Conservation (phyloP, 352 stramenopile genomes). For the Phytopythium montanum region DNA sequence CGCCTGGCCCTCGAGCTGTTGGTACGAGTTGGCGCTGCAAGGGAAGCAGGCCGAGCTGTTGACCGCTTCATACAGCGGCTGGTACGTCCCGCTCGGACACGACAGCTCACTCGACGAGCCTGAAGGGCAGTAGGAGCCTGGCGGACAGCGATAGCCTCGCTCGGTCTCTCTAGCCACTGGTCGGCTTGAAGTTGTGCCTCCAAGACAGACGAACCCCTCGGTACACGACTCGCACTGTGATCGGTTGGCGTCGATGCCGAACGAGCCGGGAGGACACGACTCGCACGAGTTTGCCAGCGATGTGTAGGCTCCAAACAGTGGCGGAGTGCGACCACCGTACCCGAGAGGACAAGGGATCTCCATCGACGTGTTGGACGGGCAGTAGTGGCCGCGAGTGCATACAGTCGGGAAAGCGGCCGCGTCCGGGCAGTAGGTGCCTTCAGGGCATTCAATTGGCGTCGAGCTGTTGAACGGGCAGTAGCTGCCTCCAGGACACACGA, state of each 20-base stretch:
- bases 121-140: slow-evolving; percentile 69
- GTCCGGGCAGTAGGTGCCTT: slow-evolving; percentile 73
- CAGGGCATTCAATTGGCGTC: slow-evolving; percentile 42
- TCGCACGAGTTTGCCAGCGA: slow-evolving; percentile 59
- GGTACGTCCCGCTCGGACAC: slow-evolving; percentile 81
- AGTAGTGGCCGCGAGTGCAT: slow-evolving; percentile 72
- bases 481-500: slow-evolving; percentile 52
- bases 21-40: slow-evolving; percentile 79
- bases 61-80: slow-evolving; percentile 33
- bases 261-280: slow-evolving; percentile 70
- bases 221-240: slow-evolving; percentile 62
- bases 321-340: slow-evolving; percentile 54
- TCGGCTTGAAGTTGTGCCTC: slow-evolving; percentile 50
- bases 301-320: slow-evolving; percentile 43
- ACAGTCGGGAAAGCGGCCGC: slow-evolving; percentile 21
- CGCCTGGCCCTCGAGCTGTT: slow-evolving; percentile 52
- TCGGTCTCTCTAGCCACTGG: slow-evolving; percentile 57
- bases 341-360: slow-evolving; percentile 78
- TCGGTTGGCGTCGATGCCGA: slow-evolving; percentile 77
- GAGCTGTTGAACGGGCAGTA: slow-evolving; percentile 81
- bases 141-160: slow-evolving; percentile 81
- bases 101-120: slow-evolving; percentile 45
- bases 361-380: slow-evolving; percentile 38
- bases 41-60: slow-evolving; percentile 58
- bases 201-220: slow-evolving; percentile 85